These are phyloP conservation scores for Penicillium fimorum DNA, from an alignment of 495 filamentous ascomycete species.

Conservation along the genomic window DNA sequence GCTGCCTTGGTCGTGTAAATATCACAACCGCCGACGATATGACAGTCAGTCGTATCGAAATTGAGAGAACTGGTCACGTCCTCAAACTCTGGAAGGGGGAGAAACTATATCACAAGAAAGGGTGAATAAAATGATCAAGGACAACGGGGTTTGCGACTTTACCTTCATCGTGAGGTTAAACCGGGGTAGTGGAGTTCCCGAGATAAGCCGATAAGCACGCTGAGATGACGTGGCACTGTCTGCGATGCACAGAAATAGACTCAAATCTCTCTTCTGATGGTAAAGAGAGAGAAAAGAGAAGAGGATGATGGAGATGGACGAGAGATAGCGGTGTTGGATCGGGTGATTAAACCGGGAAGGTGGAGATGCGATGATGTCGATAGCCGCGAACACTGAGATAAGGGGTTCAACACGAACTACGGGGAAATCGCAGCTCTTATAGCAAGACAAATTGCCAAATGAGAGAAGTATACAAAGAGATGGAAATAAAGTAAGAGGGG, in stretches of 20 bases:
- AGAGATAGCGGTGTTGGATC: slow-evolving; percentile 14
- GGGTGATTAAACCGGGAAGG: slow-evolving; percentile 24
- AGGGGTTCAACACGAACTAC: slow-evolving; percentile 10
- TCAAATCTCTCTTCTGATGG: not conserved
- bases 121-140: not conserved
- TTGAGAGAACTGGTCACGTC: slow-evolving; percentile 85
- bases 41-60: slow-evolving; percentile 88
- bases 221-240: slow-evolving; percentile 5
- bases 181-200: slow-evolving; percentile 6
- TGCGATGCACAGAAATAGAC: not conserved
- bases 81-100: slow-evolving; percentile 86
- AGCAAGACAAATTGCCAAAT: not conserved
- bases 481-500: not conserved
- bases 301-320: not conserved
- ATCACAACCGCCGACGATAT: slow-evolving; percentile 88
- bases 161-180: slow-evolving; percentile 30
- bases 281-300: not conserved
- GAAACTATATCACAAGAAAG: slow-evolving; percentile 58
- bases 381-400: slow-evolving; percentile 25
- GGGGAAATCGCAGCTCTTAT: not conserved
- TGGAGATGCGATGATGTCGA: slow-evolving; percentile 22
- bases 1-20: slow-evolving; percentile 96
- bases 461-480: not conserved
- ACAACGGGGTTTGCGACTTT: slow-evolving; percentile 7
- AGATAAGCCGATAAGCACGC: slow-evolving; percentile 7